Percentiles rank a stretch among this genome's conserved stretches.
phyloP scores from a whole-genome alignment of 2,329 filamentous ascomycete species.

The Talaromyces verruculosus region DNA sequence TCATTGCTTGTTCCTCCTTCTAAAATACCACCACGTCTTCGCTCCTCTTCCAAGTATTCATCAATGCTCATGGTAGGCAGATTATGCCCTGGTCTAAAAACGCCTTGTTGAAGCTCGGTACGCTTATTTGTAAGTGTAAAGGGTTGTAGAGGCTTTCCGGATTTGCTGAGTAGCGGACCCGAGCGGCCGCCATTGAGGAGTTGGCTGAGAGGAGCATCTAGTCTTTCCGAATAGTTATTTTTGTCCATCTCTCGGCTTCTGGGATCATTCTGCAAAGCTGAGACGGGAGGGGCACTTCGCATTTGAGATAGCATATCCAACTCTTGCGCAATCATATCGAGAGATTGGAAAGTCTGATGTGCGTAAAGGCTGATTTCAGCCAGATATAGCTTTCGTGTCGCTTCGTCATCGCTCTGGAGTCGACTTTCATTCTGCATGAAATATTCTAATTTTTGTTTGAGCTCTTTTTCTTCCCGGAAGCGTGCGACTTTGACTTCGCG shows the following conservation, averaged over 20 bases:
- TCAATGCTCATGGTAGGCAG: constrained; percentile 97
- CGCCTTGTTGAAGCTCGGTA: constrained; percentile 71
- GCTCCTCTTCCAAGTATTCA: constrained; percentile 93
- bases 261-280: constrained; percentile 37
- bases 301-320: constrained; percentile 76
- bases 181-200: constrained; percentile 49
- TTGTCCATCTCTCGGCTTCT: constrained; percentile 50
- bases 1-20: constrained; percentile 76
- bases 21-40: constrained; percentile 78
- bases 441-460: constrained; percentile 79
- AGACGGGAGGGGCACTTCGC: constrained; percentile 50
- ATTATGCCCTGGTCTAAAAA: constrained; percentile 89
- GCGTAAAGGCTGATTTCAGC: constrained; percentile 70
- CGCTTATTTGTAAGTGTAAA: constrained; percentile 82
- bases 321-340: constrained; percentile 87
- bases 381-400: constrained; percentile 75
- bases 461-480: constrained; percentile 79
- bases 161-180: constrained; percentile 72
- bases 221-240: constrained; percentile 66
- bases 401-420: constrained; percentile 75
- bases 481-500: constrained; percentile 82
- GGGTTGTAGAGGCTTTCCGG: constrained; percentile 83
- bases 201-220: constrained; percentile 65
- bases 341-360: constrained; percentile 77
- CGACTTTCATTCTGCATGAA: constrained; percentile 59